Percentiles rank a stretch among this genome's conserved stretches.
phyloP scores from a whole-genome alignment of 805 yeast species.

The Ascoidea tarda region DNA sequence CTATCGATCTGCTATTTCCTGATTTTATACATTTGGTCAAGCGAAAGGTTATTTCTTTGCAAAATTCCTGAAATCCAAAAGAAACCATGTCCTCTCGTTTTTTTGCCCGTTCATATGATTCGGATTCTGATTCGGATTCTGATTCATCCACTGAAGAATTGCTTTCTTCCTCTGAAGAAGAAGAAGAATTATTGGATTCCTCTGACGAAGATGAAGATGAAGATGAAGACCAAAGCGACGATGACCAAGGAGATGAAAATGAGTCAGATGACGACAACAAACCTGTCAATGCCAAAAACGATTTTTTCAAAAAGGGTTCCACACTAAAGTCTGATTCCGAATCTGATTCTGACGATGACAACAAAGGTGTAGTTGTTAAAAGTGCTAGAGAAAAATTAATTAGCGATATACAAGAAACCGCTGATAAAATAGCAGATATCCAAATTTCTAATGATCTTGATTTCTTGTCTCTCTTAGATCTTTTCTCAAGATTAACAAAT shows the following conservation, averaged over 20 bases:
- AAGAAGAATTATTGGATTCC: constrained; percentile 16
- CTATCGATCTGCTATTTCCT: no score
- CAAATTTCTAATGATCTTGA: constrained; percentile 21
- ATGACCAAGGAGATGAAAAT: constrained; percentile 19
- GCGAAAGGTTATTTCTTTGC: no score
- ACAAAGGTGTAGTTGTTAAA: constrained; percentile 75
- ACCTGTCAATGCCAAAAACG: constrained; percentile 14
- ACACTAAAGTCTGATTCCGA: constrained; percentile 28
- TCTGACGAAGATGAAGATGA: constrained; percentile 18
- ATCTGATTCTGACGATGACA: constrained; percentile 44
- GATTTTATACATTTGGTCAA: no score
- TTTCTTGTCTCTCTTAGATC: constrained; percentile 64
- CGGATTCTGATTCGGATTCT: constrained; percentile 23
- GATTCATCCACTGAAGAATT: constrained; percentile 29
- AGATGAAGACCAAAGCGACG: constrained; percentile 21
- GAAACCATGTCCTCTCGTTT: constrained; percentile 70
- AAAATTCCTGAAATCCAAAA: no score
- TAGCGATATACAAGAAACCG: constrained; percentile 71
- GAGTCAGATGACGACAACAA: constrained; percentile 18
- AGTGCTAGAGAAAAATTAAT: constrained; percentile 85
- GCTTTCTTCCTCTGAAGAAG: constrained; percentile 27
- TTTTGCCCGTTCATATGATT: constrained; percentile 45
- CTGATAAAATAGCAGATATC: constrained; percentile 41
- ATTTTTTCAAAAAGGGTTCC: constrained; percentile 16
- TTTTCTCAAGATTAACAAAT: constrained; percentile 69